These are phyloP conservation scores for Irpex lacteus DNA, from an alignment of 1,284 basidiomycete species.

Conservation along the genomic window DNA sequence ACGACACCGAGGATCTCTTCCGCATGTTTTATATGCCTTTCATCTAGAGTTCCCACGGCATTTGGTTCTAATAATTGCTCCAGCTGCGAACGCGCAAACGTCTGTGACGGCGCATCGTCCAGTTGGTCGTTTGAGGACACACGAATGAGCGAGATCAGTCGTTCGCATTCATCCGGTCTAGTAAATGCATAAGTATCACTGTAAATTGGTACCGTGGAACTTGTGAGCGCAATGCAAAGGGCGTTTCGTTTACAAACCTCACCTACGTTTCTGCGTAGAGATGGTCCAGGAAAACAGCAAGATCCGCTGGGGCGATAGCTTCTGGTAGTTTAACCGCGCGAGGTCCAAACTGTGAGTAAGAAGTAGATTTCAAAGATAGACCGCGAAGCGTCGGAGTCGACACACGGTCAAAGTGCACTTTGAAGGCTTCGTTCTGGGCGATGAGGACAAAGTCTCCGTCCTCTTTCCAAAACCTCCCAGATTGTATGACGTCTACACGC, in stretches of 20 bases:
- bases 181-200: slow-evolving; percentile 24
- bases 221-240: too few species aligned
- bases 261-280: slow-evolving; percentile 60
- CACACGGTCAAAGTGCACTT: slow-evolving; percentile 51
- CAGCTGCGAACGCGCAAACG: slow-evolving; percentile 39
- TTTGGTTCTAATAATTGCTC: slow-evolving; percentile 39
- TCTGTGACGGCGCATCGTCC: slow-evolving; percentile 52
- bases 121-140: slow-evolving; percentile 51
- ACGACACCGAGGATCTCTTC: slow-evolving; percentile 52
- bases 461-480: slow-evolving; percentile 53
- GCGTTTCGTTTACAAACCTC: not conserved
- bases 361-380: slow-evolving; percentile 19
- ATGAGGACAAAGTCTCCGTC: slow-evolving; percentile 57
- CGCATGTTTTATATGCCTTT: slow-evolving; percentile 28
- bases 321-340: slow-evolving; percentile 33
- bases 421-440: slow-evolving; percentile 43
- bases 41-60: slow-evolving; percentile 8
- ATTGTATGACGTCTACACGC: not conserved
- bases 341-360: not conserved
- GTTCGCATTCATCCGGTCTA: slow-evolving; percentile 41
- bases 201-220: not conserved
- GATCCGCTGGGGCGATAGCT: slow-evolving; percentile 37
- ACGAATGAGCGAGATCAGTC: slow-evolving; percentile 49
- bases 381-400: slow-evolving; percentile 25
- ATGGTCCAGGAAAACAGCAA: slow-evolving; percentile 54